phyloP scores from a whole-genome alignment of 768 basidiomycete genomes.

The Auriculariales sp. region DNA sequence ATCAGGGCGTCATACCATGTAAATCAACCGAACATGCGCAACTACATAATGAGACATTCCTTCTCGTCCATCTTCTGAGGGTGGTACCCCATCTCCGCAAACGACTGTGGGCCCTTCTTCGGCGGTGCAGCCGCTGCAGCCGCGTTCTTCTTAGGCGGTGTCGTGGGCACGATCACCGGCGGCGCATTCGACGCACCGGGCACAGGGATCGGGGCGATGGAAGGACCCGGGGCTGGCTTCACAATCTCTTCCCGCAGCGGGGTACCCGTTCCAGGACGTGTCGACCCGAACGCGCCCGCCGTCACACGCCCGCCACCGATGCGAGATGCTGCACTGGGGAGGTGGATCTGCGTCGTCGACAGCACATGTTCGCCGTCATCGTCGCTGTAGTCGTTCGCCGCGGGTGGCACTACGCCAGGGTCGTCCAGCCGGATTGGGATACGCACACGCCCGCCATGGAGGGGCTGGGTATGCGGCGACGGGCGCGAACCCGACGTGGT shows the following conservation, averaged over 20 bases:
- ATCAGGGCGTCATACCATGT: too few relatives aligned
- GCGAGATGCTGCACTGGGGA: neutral
- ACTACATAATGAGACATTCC: conserved; percentile 79
- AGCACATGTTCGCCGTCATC: too few relatives aligned
- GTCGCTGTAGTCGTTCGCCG: too few relatives aligned
- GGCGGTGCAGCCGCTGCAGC: conserved; percentile 9
- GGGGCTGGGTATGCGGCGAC: neutral
- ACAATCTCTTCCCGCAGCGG: neutral
- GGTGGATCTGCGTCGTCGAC: too few relatives aligned
- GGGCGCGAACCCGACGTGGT: neutral
- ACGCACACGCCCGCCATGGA: neutral
- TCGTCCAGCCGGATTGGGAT: neutral
- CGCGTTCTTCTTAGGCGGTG: neutral
- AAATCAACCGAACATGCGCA: too few relatives aligned
- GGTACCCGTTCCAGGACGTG: neutral
- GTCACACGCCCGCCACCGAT: too few relatives aligned
- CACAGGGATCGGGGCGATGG: neutral
- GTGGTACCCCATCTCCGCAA: conserved; percentile 88
- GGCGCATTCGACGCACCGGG: neutral
- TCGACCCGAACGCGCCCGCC: neutral
- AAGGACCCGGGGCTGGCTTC: neutral
- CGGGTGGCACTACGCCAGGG: neutral
- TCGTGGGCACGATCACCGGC: neutral
- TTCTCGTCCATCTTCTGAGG: conserved; percentile 65
- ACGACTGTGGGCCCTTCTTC: conserved; percentile 49